A percentile compares a stretch with the other conserved stretches of the same genome.
Conservation (phyloP, 768 basidiomycete genomes). For the Clitopilus passeckerianus region DNA sequence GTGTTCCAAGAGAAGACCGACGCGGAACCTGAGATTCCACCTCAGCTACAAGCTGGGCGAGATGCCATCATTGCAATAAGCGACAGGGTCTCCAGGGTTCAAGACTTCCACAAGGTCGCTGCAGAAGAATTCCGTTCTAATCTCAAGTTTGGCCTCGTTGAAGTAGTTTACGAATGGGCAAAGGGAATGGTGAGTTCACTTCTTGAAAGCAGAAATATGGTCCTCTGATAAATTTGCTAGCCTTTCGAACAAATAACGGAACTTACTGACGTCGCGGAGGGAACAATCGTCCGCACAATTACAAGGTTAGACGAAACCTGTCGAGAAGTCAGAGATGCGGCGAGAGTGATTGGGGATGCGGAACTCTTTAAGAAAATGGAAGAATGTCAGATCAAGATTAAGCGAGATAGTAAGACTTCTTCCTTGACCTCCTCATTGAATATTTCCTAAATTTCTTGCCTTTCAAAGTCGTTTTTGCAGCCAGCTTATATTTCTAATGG, state of each 20-base stretch:
- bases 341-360: conserved; percentile 93
- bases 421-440: not conserved
- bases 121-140: conserved; percentile 72
- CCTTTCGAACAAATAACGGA: conserved; percentile 93
- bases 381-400: conserved; percentile 88
- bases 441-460: conserved; percentile 4
- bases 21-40: conserved; percentile 75
- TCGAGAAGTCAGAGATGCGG: conserved; percentile 93
- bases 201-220: no score
- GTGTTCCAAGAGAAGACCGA: conserved; percentile 99
- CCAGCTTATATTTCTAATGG: conserved; percentile 76
- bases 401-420: conserved; percentile 81
- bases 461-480: conserved; percentile 73
- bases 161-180: conserved; percentile 99
- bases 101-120: conserved; percentile 74
- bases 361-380: conserved; percentile 99
- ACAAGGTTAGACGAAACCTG: conserved; percentile 96
- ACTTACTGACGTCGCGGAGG: conserved; percentile 93
- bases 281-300: conserved; percentile 95
- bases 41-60: conserved; percentile 75
- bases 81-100: conserved; percentile 74
- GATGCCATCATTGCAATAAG: conserved; percentile 74
- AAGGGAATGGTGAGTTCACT: conserved; percentile 83
- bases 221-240: conserved; percentile 31
- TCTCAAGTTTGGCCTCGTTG: conserved; percentile 88